Conservation (phyloP, 108 stramenopile genomes). For the Nannochloropsis gaditana region DNA sequence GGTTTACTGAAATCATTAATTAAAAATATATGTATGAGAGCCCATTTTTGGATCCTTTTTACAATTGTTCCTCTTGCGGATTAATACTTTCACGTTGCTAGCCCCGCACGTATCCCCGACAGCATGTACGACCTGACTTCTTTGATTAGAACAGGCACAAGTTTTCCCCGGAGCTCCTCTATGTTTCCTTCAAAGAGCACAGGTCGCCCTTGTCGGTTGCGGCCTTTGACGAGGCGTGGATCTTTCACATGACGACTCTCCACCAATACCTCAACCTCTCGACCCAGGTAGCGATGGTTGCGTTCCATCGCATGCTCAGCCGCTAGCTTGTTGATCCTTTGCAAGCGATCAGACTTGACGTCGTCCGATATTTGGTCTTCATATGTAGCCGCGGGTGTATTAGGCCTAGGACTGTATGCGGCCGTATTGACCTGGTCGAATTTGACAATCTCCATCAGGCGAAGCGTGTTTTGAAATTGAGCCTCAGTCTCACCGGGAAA, state of each 20-base stretch:
- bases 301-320: conserved; percentile 76
- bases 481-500: conserved; percentile 97
- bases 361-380: conserved; percentile 74
- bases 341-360: conserved; percentile 78
- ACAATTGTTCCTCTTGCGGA: too few relatives aligned
- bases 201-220: conserved; percentile 80
- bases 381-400: conserved; percentile 25
- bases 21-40: too few relatives aligned
- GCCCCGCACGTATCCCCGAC: background rate
- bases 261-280: conserved; percentile 78
- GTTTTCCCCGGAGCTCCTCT: conserved; percentile 68
- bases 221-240: conserved; percentile 80
- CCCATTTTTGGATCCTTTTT: too few relatives aligned
- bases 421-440: conserved; percentile 52
- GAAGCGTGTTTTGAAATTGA: conserved; percentile 79
- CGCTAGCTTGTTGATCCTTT: conserved; percentile 74
- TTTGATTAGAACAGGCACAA: conserved; percentile 62
- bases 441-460: conserved; percentile 72
- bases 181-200: conserved; percentile 80
- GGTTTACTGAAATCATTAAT: too few relatives aligned
- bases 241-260: conserved; percentile 85
- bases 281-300: conserved; percentile 78
- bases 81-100: background rate
- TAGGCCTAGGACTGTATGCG: background rate
- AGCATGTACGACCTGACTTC: conserved; percentile 20